These are phyloP conservation scores for Trichoderma gracile DNA, from an alignment of 2,329 filamentous ascomycete species.

Conservation along the genomic window DNA sequence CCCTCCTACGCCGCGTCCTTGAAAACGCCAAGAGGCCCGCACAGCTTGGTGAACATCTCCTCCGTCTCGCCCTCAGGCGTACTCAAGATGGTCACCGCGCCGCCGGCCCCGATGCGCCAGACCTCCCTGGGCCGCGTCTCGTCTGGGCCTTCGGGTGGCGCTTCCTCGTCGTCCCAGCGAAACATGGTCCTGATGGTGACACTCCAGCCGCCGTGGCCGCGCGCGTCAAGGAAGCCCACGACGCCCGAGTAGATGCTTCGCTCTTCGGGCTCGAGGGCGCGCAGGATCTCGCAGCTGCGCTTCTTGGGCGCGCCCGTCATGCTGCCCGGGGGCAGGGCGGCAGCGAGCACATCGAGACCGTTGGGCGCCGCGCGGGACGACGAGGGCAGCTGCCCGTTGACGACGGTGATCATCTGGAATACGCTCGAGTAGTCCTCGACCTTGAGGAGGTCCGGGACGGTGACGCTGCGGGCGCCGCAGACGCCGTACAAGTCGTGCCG, in stretches of 20 bases:
- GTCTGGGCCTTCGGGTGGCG: constrained; percentile 30
- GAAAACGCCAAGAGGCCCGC: constrained; percentile 57
- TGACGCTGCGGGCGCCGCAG: constrained; percentile 71
- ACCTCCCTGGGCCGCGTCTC: constrained; percentile 49
- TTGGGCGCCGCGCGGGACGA: constrained; percentile 42
- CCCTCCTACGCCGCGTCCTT: constrained; percentile 40
- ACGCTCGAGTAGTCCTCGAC: constrained; percentile 91
- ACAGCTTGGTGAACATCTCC: constrained; percentile 82
- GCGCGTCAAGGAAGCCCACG: constrained; percentile 84
- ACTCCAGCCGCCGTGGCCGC: constrained; percentile 84
- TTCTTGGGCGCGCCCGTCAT: constrained; percentile 98
- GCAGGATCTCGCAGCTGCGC: constrained; percentile 81
- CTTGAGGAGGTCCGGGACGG: constrained; percentile 74
- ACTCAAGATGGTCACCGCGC: constrained; percentile 84
- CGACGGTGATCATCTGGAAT: constrained; percentile 86
- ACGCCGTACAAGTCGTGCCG: constrained; percentile 89
- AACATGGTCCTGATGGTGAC: constrained; percentile 87
- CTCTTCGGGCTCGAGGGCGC: constrained; percentile 63
- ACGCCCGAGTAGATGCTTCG: constrained; percentile 85
- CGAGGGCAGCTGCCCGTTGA: constrained; percentile 65
- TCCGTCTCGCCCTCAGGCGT: constrained; percentile 79
- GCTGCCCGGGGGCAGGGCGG: constrained; percentile 81
- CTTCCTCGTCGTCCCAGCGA: constrained; percentile 63
- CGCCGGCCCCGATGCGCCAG: constrained; percentile 88
- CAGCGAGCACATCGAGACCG: constrained; percentile 74